phyloP scores from a whole-genome alignment of 768 basidiomycete species.

The Naganishia friedmannii region DNA sequence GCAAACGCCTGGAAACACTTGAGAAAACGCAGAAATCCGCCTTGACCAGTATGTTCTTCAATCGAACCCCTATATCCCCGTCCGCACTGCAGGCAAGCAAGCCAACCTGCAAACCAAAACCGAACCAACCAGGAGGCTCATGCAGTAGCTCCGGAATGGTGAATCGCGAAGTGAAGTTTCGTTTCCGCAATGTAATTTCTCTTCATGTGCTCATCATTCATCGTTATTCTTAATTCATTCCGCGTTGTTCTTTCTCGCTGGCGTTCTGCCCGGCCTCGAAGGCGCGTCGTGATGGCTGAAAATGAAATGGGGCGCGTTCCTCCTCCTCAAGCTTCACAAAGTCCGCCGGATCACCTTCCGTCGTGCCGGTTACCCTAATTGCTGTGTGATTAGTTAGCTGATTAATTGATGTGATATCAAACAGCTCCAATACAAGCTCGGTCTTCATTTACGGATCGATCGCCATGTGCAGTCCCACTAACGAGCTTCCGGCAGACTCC shows the following conservation, averaged over 20 bases:
- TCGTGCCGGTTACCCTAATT: neutral
- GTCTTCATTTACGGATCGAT: no score
- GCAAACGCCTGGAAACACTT: neutral
- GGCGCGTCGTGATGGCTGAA: constrained; percentile 20
- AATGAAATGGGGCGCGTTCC: constrained; percentile 3
- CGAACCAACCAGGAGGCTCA: constrained; percentile 8
- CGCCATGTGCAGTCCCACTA: neutral
- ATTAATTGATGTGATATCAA: no score
- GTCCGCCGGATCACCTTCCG: neutral
- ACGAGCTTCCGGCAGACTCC: no score
- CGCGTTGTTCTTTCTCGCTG: neutral
- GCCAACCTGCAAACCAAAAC: neutral
- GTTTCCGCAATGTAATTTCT: neutral
- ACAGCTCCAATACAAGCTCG: no score
- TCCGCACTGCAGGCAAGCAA: neutral
- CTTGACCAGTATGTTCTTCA: neutral
- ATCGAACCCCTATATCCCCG: neutral
- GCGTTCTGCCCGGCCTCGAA: neutral
- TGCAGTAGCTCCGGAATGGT: neutral
- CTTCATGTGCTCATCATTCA: constrained; percentile 17
- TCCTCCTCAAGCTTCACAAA: no score
- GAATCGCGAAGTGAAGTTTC: constrained; percentile 1
- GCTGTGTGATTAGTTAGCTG: neutral
- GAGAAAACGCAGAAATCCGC: neutral
- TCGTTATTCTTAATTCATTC: neutral